phyloP scores from a whole-genome alignment of 2,329 filamentous ascomycete genomes.

The Paracorniculantispora psalliotae region DNA sequence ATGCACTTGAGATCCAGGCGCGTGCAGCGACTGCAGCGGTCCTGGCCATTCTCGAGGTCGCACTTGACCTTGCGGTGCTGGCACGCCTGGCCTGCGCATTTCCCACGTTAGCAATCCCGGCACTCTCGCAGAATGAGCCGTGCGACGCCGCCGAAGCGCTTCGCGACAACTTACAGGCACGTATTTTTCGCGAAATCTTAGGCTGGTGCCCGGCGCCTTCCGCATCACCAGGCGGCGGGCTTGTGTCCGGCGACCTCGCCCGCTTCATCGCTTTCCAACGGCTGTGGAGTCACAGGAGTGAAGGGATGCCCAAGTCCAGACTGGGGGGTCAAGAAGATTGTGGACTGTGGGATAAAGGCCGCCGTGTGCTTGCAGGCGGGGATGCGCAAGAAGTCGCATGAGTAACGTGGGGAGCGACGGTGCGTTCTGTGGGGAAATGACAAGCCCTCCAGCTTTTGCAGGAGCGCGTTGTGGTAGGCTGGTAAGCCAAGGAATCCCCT shows the following conservation, averaged over 20 bases:
- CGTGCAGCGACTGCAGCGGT: constrained; percentile 43
- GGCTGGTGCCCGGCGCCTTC: constrained; percentile 17
- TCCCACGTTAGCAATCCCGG: not conserved
- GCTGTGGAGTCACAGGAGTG: constrained; percentile 12
- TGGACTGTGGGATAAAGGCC: constrained; percentile 11
- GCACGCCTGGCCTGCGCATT: constrained; percentile 35
- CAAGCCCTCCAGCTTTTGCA: not conserved
- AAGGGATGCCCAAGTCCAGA: constrained; percentile 14
- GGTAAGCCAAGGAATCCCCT: not conserved
- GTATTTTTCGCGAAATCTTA: constrained; percentile 29
- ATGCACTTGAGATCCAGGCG: constrained; percentile 47
- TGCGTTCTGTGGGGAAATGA: not conserved
- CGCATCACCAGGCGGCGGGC: constrained; percentile 12
- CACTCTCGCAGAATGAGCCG: not conserved
- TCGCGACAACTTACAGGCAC: constrained; percentile 24
- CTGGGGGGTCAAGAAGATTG: constrained; percentile 28
- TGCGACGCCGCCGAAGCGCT: not conserved
- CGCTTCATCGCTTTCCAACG: constrained; percentile 19
- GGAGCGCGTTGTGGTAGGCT: not conserved
- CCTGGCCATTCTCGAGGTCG: constrained; percentile 40
- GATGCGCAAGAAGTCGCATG: constrained; percentile 1
- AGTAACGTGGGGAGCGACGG: not conserved
- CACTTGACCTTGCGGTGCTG: constrained; percentile 53
- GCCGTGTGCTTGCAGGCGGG: not conserved
- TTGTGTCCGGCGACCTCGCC: constrained; percentile 18